Percentiles rank a stretch among this genome's conserved stretches.
These are phyloP conservation scores for Paracamarosporium sp. DNA, from an alignment of 2,329 filamentous ascomycete species.

Conservation along the genomic window DNA sequence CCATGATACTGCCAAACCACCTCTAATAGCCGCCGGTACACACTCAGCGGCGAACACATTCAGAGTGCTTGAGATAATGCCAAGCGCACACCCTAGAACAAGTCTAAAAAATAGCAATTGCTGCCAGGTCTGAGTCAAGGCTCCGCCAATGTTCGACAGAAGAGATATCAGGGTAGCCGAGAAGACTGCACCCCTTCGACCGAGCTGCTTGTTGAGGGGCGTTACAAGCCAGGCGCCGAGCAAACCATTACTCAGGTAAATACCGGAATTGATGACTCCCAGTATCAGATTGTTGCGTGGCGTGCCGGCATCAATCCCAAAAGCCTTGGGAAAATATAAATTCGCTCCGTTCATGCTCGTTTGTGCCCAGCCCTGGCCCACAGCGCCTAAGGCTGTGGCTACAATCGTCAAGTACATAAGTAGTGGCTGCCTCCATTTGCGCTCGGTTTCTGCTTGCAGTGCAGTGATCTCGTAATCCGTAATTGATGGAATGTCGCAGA, in stretches of 20 bases:
- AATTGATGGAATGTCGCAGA: neutral
- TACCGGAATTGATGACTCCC: slow-evolving; percentile 29
- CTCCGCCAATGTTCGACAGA: slow-evolving; percentile 1
- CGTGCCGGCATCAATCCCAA: slow-evolving; percentile 49
- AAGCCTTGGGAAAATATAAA: slow-evolving; percentile 62
- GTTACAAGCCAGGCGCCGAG: slow-evolving; percentile 27
- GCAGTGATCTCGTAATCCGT: neutral
- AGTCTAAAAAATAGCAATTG: slow-evolving; percentile 9
- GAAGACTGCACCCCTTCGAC: slow-evolving; percentile 35
- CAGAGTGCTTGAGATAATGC: slow-evolving; percentile 1
- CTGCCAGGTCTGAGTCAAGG: slow-evolving; percentile 9
- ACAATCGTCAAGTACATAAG: slow-evolving; percentile 69
- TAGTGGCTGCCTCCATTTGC: slow-evolving; percentile 63
- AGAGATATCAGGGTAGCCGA: slow-evolving; percentile 29
- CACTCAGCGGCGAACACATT: slow-evolving; percentile 40
- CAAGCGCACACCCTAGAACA: neutral
- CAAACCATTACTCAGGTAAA: slow-evolving; percentile 2
- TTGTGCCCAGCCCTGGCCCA: slow-evolving; percentile 68
- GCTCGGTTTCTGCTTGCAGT: neutral
- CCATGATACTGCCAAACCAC: slow-evolving; percentile 50
- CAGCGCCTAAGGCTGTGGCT: slow-evolving; percentile 69
- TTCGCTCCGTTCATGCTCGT: slow-evolving; percentile 61
- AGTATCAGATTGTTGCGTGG: slow-evolving; percentile 27
- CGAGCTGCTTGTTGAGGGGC: slow-evolving; percentile 29
- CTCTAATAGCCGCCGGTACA: slow-evolving; percentile 45